Evolutionary conservation across 257 asterid genomes (phyloP), one percentile per base, ranked within the genome.

Genomic region (Scutellaria baicalensis): DNA sequence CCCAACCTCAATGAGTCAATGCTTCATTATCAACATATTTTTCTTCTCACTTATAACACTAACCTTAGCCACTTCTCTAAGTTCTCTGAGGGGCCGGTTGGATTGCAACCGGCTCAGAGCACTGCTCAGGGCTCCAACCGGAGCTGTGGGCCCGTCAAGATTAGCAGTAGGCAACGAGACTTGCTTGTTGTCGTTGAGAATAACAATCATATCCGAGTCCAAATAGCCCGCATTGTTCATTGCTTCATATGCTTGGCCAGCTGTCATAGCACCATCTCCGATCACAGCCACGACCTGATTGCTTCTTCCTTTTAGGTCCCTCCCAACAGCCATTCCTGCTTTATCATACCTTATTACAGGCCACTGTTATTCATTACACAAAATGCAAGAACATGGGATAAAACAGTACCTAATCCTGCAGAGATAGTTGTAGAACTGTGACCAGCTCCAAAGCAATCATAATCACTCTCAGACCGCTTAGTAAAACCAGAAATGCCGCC

Each of bases 201-300:
- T 88, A 56, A 93, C 98, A 63, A 93, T 93, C 98, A 93, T 93
- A 75, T 93, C 98, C 0, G 98, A 90, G 70, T 93, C 98, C 6
- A 93, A 81, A 84, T 90, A 93, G 33, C 98, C 98, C 8, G 97
- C 98, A 38, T 93, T 93, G 75, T 93, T 90, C 98, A 93, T 90
- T 23, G 98, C 98, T 79, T 93, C 98, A 70, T 93, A 93, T 0
- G 97, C 98, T 73, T 93, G 97, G 9, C 98, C 98, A 3, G 96
- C 98, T 20, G 98, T 93, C 98, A 93, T 93, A 9, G 98, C 95
- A 63, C 98, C 98, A 17, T 93, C 98, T 6, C 98, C 98, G 44
- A 93, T 93, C 44, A 90, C 97, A 11, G 97, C 93, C 64, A 93
- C 82, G 1, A 93, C 97, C 27, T 79, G 38, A 78, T 90, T 93